Conservation (phyloP, 1,284 basidiomycete genomes). For the Tilletiaria anomala region DNA sequence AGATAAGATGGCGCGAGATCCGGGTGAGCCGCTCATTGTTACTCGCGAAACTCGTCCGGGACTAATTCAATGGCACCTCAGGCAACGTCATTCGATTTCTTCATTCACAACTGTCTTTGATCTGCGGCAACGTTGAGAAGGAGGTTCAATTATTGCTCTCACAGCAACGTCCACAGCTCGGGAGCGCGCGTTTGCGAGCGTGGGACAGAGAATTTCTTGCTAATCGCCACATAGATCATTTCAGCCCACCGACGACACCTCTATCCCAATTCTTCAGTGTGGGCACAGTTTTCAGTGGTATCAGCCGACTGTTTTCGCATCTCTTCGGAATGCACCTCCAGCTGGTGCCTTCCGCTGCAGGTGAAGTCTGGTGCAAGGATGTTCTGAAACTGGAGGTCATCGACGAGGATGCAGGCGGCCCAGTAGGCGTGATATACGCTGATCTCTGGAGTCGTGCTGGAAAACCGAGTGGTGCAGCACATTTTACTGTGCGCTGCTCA, state of each 20-base stretch:
- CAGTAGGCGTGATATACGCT: constrained; percentile 85
- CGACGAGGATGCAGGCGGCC: constrained; percentile 50
- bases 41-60: not conserved
- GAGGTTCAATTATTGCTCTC: too few relatives aligned
- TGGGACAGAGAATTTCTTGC: constrained; percentile 38
- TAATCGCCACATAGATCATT: constrained; percentile 20
- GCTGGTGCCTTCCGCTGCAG: constrained; percentile 42
- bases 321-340: constrained; percentile 34
- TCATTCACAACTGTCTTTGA: too few relatives aligned
- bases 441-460: constrained; percentile 74
- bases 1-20: constrained; percentile 46
- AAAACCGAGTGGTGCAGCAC: constrained; percentile 81
- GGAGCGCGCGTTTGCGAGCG: too few relatives aligned
- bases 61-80: not conserved
- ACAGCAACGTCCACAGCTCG: too few relatives aligned
- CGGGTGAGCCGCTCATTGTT: constrained; percentile 47
- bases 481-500: constrained; percentile 93
- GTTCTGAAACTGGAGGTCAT: constrained; percentile 86
- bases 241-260: constrained; percentile 1
- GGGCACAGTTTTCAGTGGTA: constrained; percentile 32
- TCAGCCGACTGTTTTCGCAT: constrained; percentile 27
- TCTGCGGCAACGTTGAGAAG: too few relatives aligned
- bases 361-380: constrained; percentile 75
- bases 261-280: constrained; percentile 30
- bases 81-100: not conserved